Conservation (phyloP, 2,329 filamentous ascomycete genomes). For the Cordyceps cicadae region DNA sequence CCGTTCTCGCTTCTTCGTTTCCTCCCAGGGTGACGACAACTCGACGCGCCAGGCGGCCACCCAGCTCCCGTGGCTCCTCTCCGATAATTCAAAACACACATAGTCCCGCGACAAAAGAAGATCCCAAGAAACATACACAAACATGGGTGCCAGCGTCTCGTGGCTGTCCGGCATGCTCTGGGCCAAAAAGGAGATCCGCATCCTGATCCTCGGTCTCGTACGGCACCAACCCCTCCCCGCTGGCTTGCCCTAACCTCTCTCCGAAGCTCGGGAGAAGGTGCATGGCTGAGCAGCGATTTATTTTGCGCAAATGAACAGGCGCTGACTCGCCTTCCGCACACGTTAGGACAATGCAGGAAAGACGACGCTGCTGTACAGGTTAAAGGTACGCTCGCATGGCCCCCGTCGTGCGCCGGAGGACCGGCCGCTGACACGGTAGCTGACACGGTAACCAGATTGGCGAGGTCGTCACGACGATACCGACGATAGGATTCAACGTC, state of each 20-base stretch:
- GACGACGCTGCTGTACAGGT: slow-evolving; percentile 89
- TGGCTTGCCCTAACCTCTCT: background rate
- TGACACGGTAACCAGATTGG: slow-evolving; percentile 60
- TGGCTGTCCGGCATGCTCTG: slow-evolving; percentile 69
- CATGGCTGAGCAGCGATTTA: background rate
- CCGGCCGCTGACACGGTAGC: background rate
- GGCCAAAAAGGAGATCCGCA: slow-evolving; percentile 96
- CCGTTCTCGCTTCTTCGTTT: background rate
- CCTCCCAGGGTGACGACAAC: background rate
- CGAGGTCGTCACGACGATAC: slow-evolving; percentile 97
- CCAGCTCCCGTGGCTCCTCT: background rate
- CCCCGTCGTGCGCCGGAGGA: background rate
- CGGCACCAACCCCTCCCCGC: slow-evolving; percentile 22
- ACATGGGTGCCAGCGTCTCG: slow-evolving; percentile 57
- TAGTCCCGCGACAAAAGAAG: background rate
- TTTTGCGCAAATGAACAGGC: background rate
- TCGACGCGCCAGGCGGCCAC: background rate
- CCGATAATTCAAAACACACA: background rate
- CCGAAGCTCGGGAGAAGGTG: background rate
- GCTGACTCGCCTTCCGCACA: background rate
- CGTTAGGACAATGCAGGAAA: slow-evolving; percentile 92
- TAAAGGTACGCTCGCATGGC: slow-evolving; percentile 61
- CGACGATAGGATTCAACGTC: slow-evolving; percentile 98
- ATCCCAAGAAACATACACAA: background rate
- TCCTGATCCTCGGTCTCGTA: slow-evolving; percentile 90